Conservation (phyloP, 768 basidiomycete genomes). For the Termitomyces sp. region DNA sequence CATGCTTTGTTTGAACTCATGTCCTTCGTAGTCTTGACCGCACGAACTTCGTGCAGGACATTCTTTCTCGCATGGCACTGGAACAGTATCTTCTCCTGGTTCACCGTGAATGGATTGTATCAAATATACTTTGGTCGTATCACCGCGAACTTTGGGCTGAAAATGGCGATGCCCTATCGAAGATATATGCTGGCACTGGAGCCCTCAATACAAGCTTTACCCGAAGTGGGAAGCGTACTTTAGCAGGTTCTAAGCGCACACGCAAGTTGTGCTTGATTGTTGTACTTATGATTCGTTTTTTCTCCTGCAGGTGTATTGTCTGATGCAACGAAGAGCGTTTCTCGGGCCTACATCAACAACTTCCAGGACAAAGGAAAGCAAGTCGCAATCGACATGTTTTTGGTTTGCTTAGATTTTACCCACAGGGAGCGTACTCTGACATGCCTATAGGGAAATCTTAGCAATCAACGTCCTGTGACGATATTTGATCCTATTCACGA, state of each 20-base stretch:
- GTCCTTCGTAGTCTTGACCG: conserved; percentile 69
- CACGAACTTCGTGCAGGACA: conserved; percentile 97
- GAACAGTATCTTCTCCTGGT: conserved; percentile 80
- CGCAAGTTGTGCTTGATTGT: not conserved
- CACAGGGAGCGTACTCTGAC: conserved; percentile 1
- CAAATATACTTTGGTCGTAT: conserved; percentile 68
- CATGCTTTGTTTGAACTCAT: conserved; percentile 4
- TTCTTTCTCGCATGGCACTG: conserved; percentile 75
- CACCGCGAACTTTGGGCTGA: conserved; percentile 97
- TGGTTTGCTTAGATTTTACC: conserved; percentile 46
- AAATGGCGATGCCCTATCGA: conserved; percentile 88
- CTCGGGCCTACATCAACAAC: conserved; percentile 95
- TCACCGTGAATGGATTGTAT: conserved; percentile 69
- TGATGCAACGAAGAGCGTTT: conserved; percentile 95
- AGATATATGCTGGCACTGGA: conserved; percentile 91
- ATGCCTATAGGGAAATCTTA: conserved; percentile 85
- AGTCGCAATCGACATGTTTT: conserved; percentile 88
- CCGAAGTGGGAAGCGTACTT: conserved; percentile 86
- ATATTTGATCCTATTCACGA: conserved; percentile 95
- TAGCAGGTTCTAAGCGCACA: conserved; percentile 53
- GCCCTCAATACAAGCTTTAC: conserved; percentile 97
- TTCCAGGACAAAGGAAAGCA: conserved; percentile 97
- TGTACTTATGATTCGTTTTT: not conserved
- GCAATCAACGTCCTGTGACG: conserved; percentile 77
- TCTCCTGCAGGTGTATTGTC: conserved; percentile 67